A percentile compares a stretch with the other conserved stretches of the same genome.
phyloP scores from a whole-genome alignment of 2,329 filamentous ascomycete genomes.

The Xylaria sp. region DNA sequence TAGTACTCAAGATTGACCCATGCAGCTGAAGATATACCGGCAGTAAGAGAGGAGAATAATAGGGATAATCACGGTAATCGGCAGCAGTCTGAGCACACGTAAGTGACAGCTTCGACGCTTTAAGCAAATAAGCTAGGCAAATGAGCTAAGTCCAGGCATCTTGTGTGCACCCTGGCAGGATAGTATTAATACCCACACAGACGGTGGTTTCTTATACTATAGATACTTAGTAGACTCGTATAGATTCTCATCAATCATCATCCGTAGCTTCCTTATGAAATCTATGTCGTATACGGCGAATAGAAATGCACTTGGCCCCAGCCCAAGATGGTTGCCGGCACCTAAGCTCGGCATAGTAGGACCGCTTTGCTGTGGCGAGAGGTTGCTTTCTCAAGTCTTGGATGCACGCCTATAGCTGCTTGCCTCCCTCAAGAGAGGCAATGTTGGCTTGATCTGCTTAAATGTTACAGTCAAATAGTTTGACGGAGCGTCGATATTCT shows the following conservation, averaged over 20 bases:
- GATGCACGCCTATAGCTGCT: conserved; percentile 1
- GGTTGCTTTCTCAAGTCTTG: background rate
- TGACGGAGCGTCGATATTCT: conserved; percentile 6
- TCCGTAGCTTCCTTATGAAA: conserved; percentile 23
- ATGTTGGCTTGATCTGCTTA: background rate
- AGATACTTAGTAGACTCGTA: conserved; percentile 15
- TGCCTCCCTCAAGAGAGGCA: conserved; percentile 13
- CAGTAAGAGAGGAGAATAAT: background rate
- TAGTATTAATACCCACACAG: conserved; percentile 12
- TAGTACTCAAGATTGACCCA: background rate
- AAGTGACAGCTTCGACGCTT: background rate
- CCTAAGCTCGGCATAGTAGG: background rate
- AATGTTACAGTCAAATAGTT: conserved; percentile 7
- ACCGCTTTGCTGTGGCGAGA: conserved; percentile 4
- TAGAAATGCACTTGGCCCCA: conserved; percentile 16
- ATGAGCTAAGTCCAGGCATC: background rate
- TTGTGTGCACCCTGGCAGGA: conserved; percentile 9
- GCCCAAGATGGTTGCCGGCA: conserved; percentile 13
- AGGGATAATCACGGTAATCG: background rate
- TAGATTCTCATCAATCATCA: conserved; percentile 27
- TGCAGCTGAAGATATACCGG: background rate
- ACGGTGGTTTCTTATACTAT: conserved; percentile 12
- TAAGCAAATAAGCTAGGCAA: background rate
- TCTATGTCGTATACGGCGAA: conserved; percentile 25
- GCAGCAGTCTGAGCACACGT: background rate